Conservation (phyloP, 352 stramenopile genomes). For the Phytophthora pseudosyringae region DNA sequence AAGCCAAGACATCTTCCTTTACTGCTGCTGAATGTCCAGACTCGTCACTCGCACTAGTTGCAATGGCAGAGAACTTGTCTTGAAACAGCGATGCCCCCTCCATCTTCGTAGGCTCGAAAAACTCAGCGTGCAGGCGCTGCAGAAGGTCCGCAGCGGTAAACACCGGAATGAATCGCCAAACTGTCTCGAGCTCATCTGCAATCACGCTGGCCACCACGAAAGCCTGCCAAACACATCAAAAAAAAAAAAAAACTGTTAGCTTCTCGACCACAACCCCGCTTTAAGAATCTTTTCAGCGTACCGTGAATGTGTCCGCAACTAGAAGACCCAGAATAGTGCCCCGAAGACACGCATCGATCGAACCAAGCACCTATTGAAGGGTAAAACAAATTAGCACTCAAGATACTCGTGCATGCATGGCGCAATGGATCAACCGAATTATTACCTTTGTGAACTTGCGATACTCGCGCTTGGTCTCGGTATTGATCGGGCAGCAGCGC, state of each 20-base stretch:
- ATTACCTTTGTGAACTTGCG: slow-evolving; percentile 88
- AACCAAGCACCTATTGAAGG: slow-evolving; percentile 67
- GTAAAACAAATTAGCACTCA: slow-evolving; percentile 2
- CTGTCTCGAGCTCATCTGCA: slow-evolving; percentile 61
- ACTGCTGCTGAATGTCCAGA: slow-evolving; percentile 1
- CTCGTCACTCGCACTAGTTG: slow-evolving; percentile 17
- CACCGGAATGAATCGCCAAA: slow-evolving; percentile 82
- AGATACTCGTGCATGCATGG: background rate
- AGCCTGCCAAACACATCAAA: slow-evolving; percentile 44
- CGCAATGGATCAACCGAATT: background rate
- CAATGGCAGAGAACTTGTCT: slow-evolving; percentile 65
- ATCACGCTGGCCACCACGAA: slow-evolving; percentile 88
- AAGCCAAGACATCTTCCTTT: slow-evolving; percentile 9
- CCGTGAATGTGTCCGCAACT: slow-evolving; percentile 86
- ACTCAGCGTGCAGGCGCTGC: slow-evolving; percentile 77
- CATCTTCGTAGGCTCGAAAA: slow-evolving; percentile 69
- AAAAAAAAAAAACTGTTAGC: slow-evolving; percentile 12
- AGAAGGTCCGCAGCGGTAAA: slow-evolving; percentile 84
- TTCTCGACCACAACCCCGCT: background rate
- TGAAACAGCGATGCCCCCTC: slow-evolving; percentile 72
- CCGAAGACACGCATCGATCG: slow-evolving; percentile 83
- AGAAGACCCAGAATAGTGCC: slow-evolving; percentile 85
- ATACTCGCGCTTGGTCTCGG: slow-evolving; percentile 86
- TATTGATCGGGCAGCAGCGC: slow-evolving; percentile 85
- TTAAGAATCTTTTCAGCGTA: slow-evolving; percentile 19